phyloP scores from a whole-genome alignment of 768 basidiomycete species.

The Leccinum uliginosum region DNA sequence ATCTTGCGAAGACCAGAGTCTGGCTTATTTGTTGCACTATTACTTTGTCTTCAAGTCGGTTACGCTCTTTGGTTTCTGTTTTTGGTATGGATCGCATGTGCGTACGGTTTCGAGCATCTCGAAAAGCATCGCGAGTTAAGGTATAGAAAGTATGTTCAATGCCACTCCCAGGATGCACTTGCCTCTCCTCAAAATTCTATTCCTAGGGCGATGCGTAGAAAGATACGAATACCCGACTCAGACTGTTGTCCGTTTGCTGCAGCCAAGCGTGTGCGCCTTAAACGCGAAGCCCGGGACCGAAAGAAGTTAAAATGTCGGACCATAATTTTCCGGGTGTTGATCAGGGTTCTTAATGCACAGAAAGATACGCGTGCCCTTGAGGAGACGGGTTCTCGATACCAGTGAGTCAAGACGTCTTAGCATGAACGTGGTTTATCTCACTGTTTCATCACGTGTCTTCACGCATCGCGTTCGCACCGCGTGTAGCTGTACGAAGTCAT shows the following conservation, averaged over 20 bases:
- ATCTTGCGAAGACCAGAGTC: slow-evolving; percentile 36
- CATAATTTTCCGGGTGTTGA: slow-evolving; percentile 21
- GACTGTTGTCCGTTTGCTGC: slow-evolving; percentile 83
- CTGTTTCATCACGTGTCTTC: slow-evolving; percentile 25
- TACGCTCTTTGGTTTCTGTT: slow-evolving; percentile 32
- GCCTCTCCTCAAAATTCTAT: slow-evolving; percentile 12
- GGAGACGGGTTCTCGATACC: slow-evolving; percentile 43
- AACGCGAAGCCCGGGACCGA: slow-evolving; percentile 43
- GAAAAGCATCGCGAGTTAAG: slow-evolving; percentile 58
- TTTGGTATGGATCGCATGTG: slow-evolving; percentile 30
- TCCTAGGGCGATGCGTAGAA: slow-evolving; percentile 62
- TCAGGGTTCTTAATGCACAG: slow-evolving; percentile 29
- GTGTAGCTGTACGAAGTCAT: slow-evolving; percentile 19
- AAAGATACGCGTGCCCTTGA: slow-evolving; percentile 36
- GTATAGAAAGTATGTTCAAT: slow-evolving; percentile 58
- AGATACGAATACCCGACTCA: slow-evolving; percentile 77
- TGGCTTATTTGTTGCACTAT: slow-evolving; percentile 30
- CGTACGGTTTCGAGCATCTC: slow-evolving; percentile 42
- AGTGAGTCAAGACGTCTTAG: slow-evolving; percentile 33
- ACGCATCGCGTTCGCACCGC: slow-evolving; percentile 15
- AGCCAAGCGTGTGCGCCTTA: slow-evolving; percentile 51
- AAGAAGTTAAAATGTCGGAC: slow-evolving; percentile 29
- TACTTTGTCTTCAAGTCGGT: slow-evolving; percentile 36
- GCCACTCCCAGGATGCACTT: neutral
- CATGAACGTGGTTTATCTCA: slow-evolving; percentile 21